phyloP scores from a whole-genome alignment of 371 early-diverging fungal species.

The Mucor indicus region DNA sequence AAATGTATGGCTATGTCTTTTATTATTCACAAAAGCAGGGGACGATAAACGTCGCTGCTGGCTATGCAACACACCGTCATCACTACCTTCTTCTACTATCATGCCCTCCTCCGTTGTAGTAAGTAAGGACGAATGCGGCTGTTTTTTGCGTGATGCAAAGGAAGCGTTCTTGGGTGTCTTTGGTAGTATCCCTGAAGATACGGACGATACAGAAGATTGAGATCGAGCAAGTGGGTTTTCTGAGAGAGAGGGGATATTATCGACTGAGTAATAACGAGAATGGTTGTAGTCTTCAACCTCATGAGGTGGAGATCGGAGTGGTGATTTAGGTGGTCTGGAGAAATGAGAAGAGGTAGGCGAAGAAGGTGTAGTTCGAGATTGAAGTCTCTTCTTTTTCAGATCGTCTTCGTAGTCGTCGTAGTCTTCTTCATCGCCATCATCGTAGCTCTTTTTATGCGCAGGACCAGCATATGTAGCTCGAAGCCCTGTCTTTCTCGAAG shows the following conservation, averaged over 20 bases:
- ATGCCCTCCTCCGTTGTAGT: no score
- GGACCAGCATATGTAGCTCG: conserved; percentile 9
- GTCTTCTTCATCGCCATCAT: background rate
- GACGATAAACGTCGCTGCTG: conserved; percentile 10
- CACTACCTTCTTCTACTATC: background rate
- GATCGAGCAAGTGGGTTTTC: conserved; percentile 17
- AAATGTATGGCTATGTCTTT: conserved; percentile 20
- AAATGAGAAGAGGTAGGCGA: conserved; percentile 15
- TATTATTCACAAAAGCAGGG: conserved; percentile 7
- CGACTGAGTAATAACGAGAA: no score
- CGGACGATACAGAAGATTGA: conserved; percentile 8
- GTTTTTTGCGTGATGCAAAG: conserved; percentile 2
- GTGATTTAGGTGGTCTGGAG: conserved; percentile 42
- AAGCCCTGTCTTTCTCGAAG: conserved; percentile 11
- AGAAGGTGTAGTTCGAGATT: conserved; percentile 11
- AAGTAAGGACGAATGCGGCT: no score
- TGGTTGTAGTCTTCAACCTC: conserved; percentile 2
- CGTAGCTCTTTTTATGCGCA: no score
- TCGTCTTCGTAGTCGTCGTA: conserved; percentile 2
- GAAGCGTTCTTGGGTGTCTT: conserved; percentile 14
- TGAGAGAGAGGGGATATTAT: no score
- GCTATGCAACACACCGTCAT: no score
- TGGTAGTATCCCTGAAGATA: conserved; percentile 16
- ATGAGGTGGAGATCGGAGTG: conserved; percentile 19
- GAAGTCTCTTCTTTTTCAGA: conserved; percentile 3